phyloP scores from a whole-genome alignment of 2,329 filamentous ascomycete genomes.

The Verticillium dahliae region DNA sequence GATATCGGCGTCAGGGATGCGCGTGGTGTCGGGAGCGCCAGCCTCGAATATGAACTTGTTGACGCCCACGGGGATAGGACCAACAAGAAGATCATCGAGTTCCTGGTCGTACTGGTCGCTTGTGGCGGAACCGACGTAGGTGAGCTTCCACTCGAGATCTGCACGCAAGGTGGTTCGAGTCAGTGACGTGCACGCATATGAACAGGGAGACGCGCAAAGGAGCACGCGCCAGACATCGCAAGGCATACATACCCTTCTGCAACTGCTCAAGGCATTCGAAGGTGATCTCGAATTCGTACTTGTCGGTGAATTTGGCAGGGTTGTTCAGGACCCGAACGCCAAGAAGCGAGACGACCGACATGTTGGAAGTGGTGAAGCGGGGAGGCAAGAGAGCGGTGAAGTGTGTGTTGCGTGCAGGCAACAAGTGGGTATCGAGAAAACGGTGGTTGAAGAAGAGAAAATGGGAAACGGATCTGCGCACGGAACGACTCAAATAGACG shows the following conservation, averaged over 20 bases:
- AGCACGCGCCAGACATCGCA: background rate
- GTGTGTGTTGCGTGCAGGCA: background rate
- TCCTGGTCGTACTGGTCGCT: conserved; percentile 97
- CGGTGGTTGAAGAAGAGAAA: background rate
- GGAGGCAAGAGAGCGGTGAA: conserved; percentile 3
- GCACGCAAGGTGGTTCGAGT: conserved; percentile 2
- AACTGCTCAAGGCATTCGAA: conserved; percentile 95
- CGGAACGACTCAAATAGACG: background rate
- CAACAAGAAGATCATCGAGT: conserved; percentile 92
- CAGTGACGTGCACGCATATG: background rate
- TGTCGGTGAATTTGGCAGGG: conserved; percentile 84
- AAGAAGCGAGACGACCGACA: conserved; percentile 95
- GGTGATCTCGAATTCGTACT: conserved; percentile 97
- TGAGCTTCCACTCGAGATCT: conserved; percentile 99
- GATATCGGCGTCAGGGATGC: conserved; percentile 92
- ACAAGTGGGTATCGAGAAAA: background rate
- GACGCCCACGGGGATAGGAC: conserved; percentile 92
- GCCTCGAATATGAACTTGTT: conserved; percentile 99
- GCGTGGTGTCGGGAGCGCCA: conserved; percentile 80
- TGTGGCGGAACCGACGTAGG: conserved; percentile 96
- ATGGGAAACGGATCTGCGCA: background rate
- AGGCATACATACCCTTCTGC: conserved; percentile 65
- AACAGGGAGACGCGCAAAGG: background rate
- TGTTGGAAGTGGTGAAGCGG: conserved; percentile 28
- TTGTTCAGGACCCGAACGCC: conserved; percentile 97